Percentiles rank a stretch among this genome's conserved stretches.
These are phyloP conservation scores for Pythium insidiosum DNA, from an alignment of 352 stramenopile genomes.

Conservation along the genomic window DNA sequence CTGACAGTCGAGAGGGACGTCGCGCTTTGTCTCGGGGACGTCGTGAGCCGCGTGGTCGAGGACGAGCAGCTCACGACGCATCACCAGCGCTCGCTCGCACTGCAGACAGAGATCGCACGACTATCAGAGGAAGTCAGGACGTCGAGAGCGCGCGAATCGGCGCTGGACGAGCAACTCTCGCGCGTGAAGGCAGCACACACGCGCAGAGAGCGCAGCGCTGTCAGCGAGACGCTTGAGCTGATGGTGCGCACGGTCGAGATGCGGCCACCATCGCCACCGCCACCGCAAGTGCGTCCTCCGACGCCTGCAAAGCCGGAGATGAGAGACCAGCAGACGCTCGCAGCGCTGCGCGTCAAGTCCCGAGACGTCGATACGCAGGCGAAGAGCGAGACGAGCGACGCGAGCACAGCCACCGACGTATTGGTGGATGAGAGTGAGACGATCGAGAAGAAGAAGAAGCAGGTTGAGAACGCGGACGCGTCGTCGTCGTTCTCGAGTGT, in stretches of 20 bases:
- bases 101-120: slow-evolving; percentile 25
- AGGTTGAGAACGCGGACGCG: background rate
- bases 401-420: no score
- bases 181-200: slow-evolving; percentile 13
- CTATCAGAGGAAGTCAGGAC: slow-evolving; percentile 21
- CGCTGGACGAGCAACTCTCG: slow-evolving; percentile 21
- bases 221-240: slow-evolving; percentile 36
- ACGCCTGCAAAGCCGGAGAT: background rate
- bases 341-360: background rate
- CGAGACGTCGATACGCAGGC: background rate
- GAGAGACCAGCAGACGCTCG: slow-evolving; percentile 1
- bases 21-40: slow-evolving; percentile 17
- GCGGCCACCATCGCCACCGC: background rate
- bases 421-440: slow-evolving; percentile 3
- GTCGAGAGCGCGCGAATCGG: slow-evolving; percentile 19
- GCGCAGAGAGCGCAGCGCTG: slow-evolving; percentile 25
- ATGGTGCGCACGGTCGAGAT: slow-evolving; percentile 34
- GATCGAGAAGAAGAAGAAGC: background rate
- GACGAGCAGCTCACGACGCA: slow-evolving; percentile 18
- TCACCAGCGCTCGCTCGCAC: slow-evolving; percentile 10
- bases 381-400: slow-evolving; percentile 1
- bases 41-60: slow-evolving; percentile 46
- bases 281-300: no score
- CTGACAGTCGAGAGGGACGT: slow-evolving; percentile 15
- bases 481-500: background rate